Conservation (phyloP, 192 early-diverging fungal genomes). For the Backusella westeae region DNA sequence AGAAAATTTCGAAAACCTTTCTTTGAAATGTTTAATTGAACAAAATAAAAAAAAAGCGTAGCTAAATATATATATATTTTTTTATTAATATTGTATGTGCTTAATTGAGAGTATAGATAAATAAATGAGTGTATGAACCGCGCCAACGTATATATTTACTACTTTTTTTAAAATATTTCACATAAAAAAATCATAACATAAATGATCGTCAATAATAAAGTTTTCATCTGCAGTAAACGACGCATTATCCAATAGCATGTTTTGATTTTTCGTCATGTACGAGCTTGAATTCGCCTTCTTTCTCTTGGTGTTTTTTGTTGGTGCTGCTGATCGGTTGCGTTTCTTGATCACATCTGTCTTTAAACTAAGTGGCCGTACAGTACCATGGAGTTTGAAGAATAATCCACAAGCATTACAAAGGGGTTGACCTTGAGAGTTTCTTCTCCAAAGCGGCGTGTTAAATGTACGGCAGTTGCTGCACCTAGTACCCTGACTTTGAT, state of each 20-base stretch:
- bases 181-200: slow-evolving; percentile 4
- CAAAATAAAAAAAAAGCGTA: neutral
- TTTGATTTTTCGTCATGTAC: neutral
- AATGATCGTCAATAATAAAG: slow-evolving; percentile 11
- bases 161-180: neutral
- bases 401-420: slow-evolving; percentile 96
- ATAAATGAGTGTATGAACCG: neutral
- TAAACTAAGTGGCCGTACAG: slow-evolving; percentile 74
- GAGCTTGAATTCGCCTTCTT: neutral
- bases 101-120: neutral
- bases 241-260: neutral
- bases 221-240: neutral
- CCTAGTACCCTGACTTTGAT: slow-evolving; percentile 13
- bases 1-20: neutral
- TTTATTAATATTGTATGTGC: neutral
- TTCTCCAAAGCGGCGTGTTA: slow-evolving; percentile 86
- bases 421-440: slow-evolving; percentile 76
- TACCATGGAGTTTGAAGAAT: slow-evolving; percentile 90
- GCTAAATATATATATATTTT: neutral
- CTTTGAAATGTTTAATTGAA: neutral
- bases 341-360: slow-evolving; percentile 84
- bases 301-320: neutral
- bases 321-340: slow-evolving; percentile 58
- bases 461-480: slow-evolving; percentile 85
- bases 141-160: neutral